phyloP scores from a whole-genome alignment of 2,329 filamentous ascomycete species.

The Paracorniculantispora psalliotae region DNA sequence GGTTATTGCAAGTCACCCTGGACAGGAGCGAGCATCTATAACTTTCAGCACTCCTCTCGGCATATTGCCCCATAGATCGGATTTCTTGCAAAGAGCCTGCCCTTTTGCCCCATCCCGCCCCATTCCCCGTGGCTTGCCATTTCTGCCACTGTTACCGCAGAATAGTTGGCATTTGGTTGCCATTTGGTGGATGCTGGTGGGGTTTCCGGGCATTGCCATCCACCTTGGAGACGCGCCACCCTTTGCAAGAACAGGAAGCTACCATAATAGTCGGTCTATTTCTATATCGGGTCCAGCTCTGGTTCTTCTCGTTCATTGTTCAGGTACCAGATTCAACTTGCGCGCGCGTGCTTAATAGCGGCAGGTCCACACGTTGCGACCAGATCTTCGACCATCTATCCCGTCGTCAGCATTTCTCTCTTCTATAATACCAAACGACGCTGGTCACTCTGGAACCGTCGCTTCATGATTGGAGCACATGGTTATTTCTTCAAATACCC shows the following conservation, averaged over 20 bases:
- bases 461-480: background rate
- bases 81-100: background rate
- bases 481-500: background rate
- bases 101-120: background rate
- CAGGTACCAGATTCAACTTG: background rate
- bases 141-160: background rate
- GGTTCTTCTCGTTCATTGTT: background rate
- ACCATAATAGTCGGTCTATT: background rate
- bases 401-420: background rate
- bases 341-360: background rate
- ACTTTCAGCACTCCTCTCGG: background rate
- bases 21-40: background rate
- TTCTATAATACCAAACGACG: background rate
- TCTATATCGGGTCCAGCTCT: background rate
- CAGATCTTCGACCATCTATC: background rate
- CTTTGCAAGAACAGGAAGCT: background rate
- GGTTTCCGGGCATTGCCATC: constrained; percentile 5
- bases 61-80: constrained; percentile 7
- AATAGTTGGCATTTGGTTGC: background rate
- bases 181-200: constrained; percentile 8
- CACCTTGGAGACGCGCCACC: constrained; percentile 6
- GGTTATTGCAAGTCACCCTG: background rate
- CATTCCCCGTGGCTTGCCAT: constrained; percentile 4
- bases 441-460: background rate
- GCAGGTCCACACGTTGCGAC: background rate